Base-by-base conservation (phyloP, 345 rosid species). In the Chamaenerion angustifolium region DNA sequence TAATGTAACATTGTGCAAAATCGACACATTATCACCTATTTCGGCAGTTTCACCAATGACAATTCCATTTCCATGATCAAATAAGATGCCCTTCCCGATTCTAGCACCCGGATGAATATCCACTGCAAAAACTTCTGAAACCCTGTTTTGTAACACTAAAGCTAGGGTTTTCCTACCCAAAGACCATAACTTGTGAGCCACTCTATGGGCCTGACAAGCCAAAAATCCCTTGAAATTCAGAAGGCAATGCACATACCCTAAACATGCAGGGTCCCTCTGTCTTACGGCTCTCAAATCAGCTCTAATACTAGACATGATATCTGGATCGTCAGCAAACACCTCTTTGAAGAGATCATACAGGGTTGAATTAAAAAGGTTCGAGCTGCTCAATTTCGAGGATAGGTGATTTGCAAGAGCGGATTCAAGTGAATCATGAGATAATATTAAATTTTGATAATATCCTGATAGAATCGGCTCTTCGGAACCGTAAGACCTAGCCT, bases 81-180 rank as follows among this genome's bases (percentile, higher is more conserved):
- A 56, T 63, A 86, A 59, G 18, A 86, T 63, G 55, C 93, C 96
- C 0, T 50, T 51, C n/a, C 95, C 95, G 5, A 90, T 75, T 56
- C 63, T 72, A 0, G 94, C 98, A 0, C 95, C 94, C 0, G 98
- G 98, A 66, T 86, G 98, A 40, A 90, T 86, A 62, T 90, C 98
- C 37, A 83, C 88, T 0, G 77, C 78, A 13, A 83, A 86, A 41
- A 81, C 80, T 43, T 80, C 94, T 0, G 86, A 83, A 0, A 73
- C 94, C 60, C 95, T 68, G 60, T 75, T 90, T 55, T 90, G 94
- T 7, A 86, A 73, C 77, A 90, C 23, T 23, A 86, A 48, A 18
- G 95, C 89, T 19, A 90, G 40, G 14, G 69, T 48, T 43, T 68
- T 48, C 43, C 92, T 58, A 16, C 74, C 68, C 47, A 73, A 79